phyloP scores from a whole-genome alignment of 2,329 filamentous ascomycete species.

The Macrophomina tecta region DNA sequence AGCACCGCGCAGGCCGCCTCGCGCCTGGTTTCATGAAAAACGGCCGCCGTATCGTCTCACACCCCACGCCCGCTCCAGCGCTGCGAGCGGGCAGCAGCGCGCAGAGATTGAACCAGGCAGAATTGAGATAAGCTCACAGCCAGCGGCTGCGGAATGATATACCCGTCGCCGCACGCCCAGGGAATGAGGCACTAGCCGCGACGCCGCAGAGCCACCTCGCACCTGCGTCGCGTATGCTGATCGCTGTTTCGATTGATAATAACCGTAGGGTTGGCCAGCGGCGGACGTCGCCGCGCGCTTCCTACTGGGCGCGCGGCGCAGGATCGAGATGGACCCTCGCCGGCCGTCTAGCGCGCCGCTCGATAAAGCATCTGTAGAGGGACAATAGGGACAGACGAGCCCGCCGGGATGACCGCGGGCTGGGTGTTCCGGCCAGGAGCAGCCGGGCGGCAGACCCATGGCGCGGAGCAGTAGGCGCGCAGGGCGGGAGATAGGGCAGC shows the following conservation, averaged over 20 bases:
- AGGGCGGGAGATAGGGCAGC: conserved; percentile 7
- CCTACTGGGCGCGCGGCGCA: background rate
- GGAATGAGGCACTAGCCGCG: conserved; percentile 6
- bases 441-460: conserved; percentile 5
- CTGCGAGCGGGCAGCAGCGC: conserved; percentile 4
- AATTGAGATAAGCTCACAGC: conserved; percentile 21
- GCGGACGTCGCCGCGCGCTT: conserved; percentile 17
- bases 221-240: conserved; percentile 11
- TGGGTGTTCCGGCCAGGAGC: background rate
- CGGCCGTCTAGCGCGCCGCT: background rate
- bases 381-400: background rate
- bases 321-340: conserved; percentile 14
- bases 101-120: background rate
- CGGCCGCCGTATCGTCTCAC: conserved; percentile 6
- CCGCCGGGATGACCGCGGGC: conserved; percentile 6
- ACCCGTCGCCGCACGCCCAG: conserved; percentile 18
- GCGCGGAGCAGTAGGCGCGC: conserved; percentile 10
- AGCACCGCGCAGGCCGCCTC: conserved; percentile 3
- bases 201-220: conserved; percentile 21
- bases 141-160: conserved; percentile 19
- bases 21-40: conserved; percentile 12
- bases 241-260: conserved; percentile 26
- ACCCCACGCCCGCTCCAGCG: conserved; percentile 8
- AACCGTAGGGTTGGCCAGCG: background rate
- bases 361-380: background rate